Conservation (phyloP, 352 stramenopile species). For the Pythium scleroteichum region DNA sequence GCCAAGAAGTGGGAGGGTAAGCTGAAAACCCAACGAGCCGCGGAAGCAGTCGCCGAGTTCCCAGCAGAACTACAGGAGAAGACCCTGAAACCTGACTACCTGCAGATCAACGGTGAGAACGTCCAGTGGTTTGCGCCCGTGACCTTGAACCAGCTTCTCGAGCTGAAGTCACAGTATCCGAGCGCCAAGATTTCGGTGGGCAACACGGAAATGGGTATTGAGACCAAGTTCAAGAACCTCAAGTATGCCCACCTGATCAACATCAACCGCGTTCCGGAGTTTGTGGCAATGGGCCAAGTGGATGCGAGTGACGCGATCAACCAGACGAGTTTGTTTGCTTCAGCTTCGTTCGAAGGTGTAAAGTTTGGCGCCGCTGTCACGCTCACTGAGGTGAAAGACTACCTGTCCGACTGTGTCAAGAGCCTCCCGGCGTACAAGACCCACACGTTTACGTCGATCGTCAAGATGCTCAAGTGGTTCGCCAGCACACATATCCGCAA, state of each 20-base stretch:
- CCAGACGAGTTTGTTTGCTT: constrained; percentile 36
- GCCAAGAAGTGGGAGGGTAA: constrained; percentile 37
- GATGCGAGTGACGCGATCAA: constrained; percentile 49
- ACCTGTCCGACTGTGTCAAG: constrained; percentile 42
- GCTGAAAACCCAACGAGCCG: constrained; percentile 18
- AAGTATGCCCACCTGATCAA: constrained; percentile 74
- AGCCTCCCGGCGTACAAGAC: constrained; percentile 45
- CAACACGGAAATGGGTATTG: constrained; percentile 97
- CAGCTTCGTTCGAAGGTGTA: constrained; percentile 52
- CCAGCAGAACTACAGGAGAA: constrained; percentile 65
- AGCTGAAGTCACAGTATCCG: constrained; percentile 81
- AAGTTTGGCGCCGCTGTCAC: constrained; percentile 83
- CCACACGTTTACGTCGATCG: constrained; percentile 55
- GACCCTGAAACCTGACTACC: constrained; percentile 43
- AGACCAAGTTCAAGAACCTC: constrained; percentile 93
- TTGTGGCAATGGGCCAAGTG: constrained; percentile 50
- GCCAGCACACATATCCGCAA: constrained; percentile 97
- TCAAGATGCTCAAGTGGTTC: constrained; percentile 96
- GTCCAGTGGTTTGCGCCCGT: constrained; percentile 93
- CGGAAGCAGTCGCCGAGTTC: constrained; percentile 35
- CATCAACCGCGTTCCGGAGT: constrained; percentile 67
- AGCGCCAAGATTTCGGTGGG: constrained; percentile 94
- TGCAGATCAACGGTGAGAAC: constrained; percentile 68
- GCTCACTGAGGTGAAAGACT: constrained; percentile 70
- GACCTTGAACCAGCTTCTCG: constrained; percentile 87